Base-by-base conservation (phyloP, 225 moss, liverwort and hornwort genomes). In the Climacium dendroides region DNA sequence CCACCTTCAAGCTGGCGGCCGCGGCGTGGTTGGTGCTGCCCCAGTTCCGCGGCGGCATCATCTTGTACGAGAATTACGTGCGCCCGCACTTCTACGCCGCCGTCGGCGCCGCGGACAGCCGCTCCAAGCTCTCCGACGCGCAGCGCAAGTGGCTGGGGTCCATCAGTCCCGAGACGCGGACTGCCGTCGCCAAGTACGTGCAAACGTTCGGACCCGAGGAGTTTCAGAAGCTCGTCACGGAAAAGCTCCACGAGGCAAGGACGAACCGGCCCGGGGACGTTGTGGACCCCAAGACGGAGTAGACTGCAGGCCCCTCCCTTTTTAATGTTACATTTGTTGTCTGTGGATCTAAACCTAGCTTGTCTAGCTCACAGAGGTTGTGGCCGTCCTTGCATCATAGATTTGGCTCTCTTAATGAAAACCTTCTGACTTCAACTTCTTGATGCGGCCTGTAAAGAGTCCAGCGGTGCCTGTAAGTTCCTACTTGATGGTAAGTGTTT, bases 21-120 rank as follows among this genome's bases (percentile, higher is more conserved):
- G 94, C 94, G 15, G 88, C 91, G 12, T 94, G 94, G 94, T 75
- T 94, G 45, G 94, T 94, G 83, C 78, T 94, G 37, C 94, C 94
- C 6, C 94, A 94, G 90, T 94, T 92, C 87, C 92, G 94, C 29
- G 94, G 94, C 6, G 94, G 94, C 5, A 91, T 92, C 57, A 90
- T 94, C 58, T 45, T 94, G 28, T 92, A 94, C 62, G 94, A 94
- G 86, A 87, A 83, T 82, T 92, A 29, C 75, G 94, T 94, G 54
- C 91, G 92, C 29, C 94, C 94, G 69, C 82, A 94, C 89, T 79
- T 89, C 53, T 87, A 87, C 84, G 83, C 88, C 74, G 72, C 89
- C 5, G 26, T 82, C 3, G 87, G 87, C 32, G 83, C 79, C 34
- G 15, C 82, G 13, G 92, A 90, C 32, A 65, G n/a, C 52, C 90